phyloP scores from a whole-genome alignment of 2,329 filamentous ascomycete species.

The Aureobasidium sp. region DNA sequence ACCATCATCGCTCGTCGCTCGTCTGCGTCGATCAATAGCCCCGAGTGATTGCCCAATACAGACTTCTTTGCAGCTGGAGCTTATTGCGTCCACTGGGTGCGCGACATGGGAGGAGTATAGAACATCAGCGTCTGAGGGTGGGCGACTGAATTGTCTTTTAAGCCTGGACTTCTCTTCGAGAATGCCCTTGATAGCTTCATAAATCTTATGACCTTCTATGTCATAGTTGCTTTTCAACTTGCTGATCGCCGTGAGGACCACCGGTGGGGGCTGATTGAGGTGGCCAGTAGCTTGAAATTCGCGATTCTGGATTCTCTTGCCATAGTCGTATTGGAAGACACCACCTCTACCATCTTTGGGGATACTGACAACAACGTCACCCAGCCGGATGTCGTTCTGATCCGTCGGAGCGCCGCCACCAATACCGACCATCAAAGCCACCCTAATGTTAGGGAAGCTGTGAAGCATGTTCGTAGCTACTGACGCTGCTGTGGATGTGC shows the following conservation, averaged over 20 bases:
- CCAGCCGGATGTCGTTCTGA: conserved; percentile 19
- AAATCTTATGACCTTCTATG: not conserved
- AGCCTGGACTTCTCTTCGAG: conserved; percentile 22
- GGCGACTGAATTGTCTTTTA: conserved; percentile 18
- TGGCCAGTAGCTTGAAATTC: not conserved
- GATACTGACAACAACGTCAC: conserved; percentile 22
- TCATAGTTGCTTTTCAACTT: not conserved
- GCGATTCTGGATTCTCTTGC: conserved; percentile 12
- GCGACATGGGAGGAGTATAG: conserved; percentile 20
- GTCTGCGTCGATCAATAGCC: too few relatives aligned
- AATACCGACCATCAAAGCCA: conserved; percentile 20
- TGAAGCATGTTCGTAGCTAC: conserved; percentile 17
- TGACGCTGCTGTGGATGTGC: conserved; percentile 15
- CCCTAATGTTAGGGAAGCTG: conserved; percentile 6
- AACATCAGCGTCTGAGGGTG: conserved; percentile 17
- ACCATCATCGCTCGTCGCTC: too few relatives aligned
- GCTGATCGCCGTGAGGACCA: not conserved
- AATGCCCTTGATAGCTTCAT: not conserved
- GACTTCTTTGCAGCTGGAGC: not conserved
- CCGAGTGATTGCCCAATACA: not conserved
- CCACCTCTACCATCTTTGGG: conserved; percentile 15
- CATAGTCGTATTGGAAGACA: conserved; percentile 21
- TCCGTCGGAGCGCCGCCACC: conserved; percentile 19
- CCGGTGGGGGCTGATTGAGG: not conserved
- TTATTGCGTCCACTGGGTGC: conserved; percentile 9